These are phyloP conservation scores for Paecilomyces variotii DNA, from an alignment of 2,329 filamentous ascomycete species.

Conservation along the genomic window DNA sequence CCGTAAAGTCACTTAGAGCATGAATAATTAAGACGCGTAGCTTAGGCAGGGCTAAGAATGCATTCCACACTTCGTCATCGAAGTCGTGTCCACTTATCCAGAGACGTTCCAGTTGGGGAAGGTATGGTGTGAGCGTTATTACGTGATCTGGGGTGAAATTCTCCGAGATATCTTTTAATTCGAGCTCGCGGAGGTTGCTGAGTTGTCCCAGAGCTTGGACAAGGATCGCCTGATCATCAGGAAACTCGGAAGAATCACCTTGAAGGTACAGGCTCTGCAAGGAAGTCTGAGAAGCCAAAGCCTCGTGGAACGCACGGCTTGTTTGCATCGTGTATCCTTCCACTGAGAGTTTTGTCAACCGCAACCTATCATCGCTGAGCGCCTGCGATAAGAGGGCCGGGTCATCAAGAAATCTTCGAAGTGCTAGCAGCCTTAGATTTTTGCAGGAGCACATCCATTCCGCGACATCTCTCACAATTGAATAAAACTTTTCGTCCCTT, in stretches of 20 bases:
- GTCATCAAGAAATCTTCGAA: constrained; percentile 46
- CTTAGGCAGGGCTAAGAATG: constrained; percentile 18
- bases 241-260: constrained; percentile 19
- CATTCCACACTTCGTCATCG: constrained; percentile 17
- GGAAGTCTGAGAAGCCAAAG: constrained; percentile 17
- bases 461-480: constrained; percentile 44
- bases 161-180: constrained; percentile 27
- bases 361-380: constrained; percentile 16
- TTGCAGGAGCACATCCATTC: constrained; percentile 50
- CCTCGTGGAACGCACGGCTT: constrained; percentile 18
- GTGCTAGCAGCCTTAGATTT: constrained; percentile 41
- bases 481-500: constrained; percentile 44
- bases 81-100: constrained; percentile 24
- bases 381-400: constrained; percentile 27
- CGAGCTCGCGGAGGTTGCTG: constrained; percentile 20
- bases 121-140: constrained; percentile 16
- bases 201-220: constrained; percentile 21
- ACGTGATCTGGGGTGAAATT: constrained; percentile 24
- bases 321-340: constrained; percentile 17
- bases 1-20: constrained; percentile 25
- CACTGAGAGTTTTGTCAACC: constrained; percentile 21
- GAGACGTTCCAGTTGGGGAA: constrained; percentile 24
- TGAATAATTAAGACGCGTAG: constrained; percentile 22
- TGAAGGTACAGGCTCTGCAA: constrained; percentile 22
- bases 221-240: constrained; percentile 20